Evolutionary conservation across 1,284 basidiomycete species (phyloP), one percentile per base, ranked within the genome.

Genomic region (Athelia psychrophila): DNA sequence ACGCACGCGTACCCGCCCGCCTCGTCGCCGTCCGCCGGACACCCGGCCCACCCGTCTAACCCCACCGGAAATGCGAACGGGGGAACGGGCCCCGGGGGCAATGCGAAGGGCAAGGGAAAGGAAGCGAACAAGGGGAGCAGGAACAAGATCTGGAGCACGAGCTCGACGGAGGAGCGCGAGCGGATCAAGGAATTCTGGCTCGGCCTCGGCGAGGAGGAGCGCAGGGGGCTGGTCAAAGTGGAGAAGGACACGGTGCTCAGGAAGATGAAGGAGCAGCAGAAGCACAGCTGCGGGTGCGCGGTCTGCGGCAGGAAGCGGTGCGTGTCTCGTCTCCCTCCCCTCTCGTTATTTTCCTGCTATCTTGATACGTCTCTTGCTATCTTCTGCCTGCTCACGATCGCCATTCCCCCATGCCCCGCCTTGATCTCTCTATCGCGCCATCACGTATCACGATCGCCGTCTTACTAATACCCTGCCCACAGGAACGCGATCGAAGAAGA

Each of bases 221-320:
- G 97, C 42, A 77, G 91, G 58, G 88, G 86, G 69, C 81, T 99
- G 53, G 91, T 99, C 66, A 91, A 93, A 76, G 85, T 98, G 61
- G 96, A 99, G 78, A 98, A 98, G 75, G 94, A 98, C 68, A 93
- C 93, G 15, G 95, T 99, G 24, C 75, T 98, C 56, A 85, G 84
- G 69, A 98, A 97, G 84, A 98, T 99, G 94, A 98, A 98, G 79
- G 96, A 97, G 71, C 94, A 97, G 78, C 95, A 97, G 80, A 93
- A 92, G 66, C 94, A 97, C 68, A 88, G 85, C 57, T 99, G 96
- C 69, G 86, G 85, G 58, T 99, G 96, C 73, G 95, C 94, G 19
- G 95, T 99, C 32, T 99, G 96, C 72, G 93, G 94, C 36, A 79
- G 96, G 65, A 99, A 99, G 80, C 88, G 94, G 88, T 92, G 66